Evolutionary conservation across 2,329 filamentous ascomycete genomes (phyloP).

Genomic region (Cyphellophora europaea): DNA sequence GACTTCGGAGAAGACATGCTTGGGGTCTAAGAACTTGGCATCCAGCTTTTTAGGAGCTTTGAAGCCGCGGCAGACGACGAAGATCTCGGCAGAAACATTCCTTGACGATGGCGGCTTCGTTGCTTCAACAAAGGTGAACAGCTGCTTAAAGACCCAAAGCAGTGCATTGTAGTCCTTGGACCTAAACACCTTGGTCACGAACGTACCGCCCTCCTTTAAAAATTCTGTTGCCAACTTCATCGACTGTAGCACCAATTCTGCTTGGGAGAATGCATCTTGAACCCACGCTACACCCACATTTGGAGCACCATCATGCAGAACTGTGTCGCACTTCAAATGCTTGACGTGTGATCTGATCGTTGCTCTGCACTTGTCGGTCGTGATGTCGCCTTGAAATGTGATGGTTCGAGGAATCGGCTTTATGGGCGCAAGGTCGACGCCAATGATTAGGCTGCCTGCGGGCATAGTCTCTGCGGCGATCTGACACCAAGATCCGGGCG

Average conservation of each 20-base stretch:
- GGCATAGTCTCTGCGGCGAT: conserved; percentile 96
- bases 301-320: conserved; percentile 92
- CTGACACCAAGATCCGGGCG: conserved; percentile 95
- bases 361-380: conserved; percentile 87
- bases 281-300: conserved; percentile 98
- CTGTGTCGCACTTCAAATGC: conserved; percentile 91
- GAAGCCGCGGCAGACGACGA: conserved; percentile 91
- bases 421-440: conserved; percentile 89
- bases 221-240: conserved; percentile 95
- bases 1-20: conserved; percentile 87
- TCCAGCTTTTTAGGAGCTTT: conserved; percentile 93
- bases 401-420: conserved; percentile 92
- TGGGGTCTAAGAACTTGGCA: conserved; percentile 82
- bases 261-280: conserved; percentile 96
- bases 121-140: conserved; percentile 90
- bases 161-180: conserved; percentile 95
- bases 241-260: conserved; percentile 80
- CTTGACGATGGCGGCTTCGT: conserved; percentile 93
- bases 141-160: conserved; percentile 94
- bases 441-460: conserved; percentile 76
- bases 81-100: conserved; percentile 96
- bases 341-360: conserved; percentile 86
- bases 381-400: conserved; percentile 96
- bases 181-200: conserved; percentile 95
- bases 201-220: conserved; percentile 75